Conservation (phyloP, 2,329 filamentous ascomycete genomes). For the Truncatella angustata region DNA sequence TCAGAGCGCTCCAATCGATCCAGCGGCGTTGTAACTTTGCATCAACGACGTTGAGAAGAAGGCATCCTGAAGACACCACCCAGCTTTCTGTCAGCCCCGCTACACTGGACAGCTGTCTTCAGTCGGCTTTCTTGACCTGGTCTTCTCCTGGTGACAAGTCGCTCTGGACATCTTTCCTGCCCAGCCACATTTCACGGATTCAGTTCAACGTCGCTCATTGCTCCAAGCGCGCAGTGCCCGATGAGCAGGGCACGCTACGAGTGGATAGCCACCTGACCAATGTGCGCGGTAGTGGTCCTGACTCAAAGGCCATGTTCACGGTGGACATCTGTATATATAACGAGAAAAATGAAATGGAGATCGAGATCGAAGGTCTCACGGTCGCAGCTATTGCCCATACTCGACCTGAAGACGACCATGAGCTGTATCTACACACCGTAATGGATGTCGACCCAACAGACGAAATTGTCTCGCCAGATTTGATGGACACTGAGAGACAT, state of each 20-base stretch:
- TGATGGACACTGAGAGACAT: background rate
- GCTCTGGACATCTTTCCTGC: constrained; percentile 42
- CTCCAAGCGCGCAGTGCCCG: constrained; percentile 9
- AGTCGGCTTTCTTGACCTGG: constrained; percentile 39
- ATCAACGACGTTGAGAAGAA: constrained; percentile 26
- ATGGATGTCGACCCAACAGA: constrained; percentile 40
- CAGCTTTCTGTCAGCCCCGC: constrained; percentile 36
- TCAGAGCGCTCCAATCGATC: constrained; percentile 32
- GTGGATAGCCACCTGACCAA: constrained; percentile 29
- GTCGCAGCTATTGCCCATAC: constrained; percentile 26
- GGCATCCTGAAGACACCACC: constrained; percentile 36
- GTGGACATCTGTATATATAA: constrained; percentile 29
- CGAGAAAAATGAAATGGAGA: constrained; percentile 19
- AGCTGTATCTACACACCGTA: constrained; percentile 29
- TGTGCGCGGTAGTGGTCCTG: constrained; percentile 11
- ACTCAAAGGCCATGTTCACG: constrained; percentile 28
- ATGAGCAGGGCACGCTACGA: constrained; percentile 24
- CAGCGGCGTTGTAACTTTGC: constrained; percentile 34
- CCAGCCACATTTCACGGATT: constrained; percentile 30
- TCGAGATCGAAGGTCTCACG: constrained; percentile 27
- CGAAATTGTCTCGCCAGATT: constrained; percentile 26
- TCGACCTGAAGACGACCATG: constrained; percentile 25
- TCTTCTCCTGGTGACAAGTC: constrained; percentile 38
- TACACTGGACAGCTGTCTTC: constrained; percentile 39
- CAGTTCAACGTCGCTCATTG: constrained; percentile 35